A percentile compares a stretch with the other conserved stretches of the same genome.
phyloP scores from a whole-genome alignment of 768 basidiomycete genomes.

The Hygrocybe coccinea region DNA sequence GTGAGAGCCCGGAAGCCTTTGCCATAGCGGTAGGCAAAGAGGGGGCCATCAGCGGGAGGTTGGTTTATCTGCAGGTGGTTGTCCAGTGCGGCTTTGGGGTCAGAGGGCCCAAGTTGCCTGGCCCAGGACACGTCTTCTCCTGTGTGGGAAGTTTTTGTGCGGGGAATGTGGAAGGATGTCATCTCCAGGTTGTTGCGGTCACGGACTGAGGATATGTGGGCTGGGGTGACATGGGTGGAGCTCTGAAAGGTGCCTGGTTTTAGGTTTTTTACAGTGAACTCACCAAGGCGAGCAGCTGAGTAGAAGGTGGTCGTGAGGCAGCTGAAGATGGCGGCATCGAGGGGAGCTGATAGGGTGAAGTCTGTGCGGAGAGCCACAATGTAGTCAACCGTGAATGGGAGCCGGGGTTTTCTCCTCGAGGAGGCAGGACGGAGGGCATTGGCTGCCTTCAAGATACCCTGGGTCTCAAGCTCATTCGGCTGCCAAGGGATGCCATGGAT shows the following conservation, averaged over 20 bases:
- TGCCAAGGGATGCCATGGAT: constrained; percentile 36
- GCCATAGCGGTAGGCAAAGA: constrained; percentile 27
- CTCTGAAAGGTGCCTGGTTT: constrained; percentile 24
- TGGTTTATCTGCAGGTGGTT: constrained; percentile 31
- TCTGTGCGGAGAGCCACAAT: constrained; percentile 15
- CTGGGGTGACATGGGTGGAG: constrained; percentile 27
- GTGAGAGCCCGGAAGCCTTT: constrained; percentile 21
- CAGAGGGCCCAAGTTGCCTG: constrained; percentile 19
- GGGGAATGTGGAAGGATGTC: constrained; percentile 21
- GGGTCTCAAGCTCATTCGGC: constrained; percentile 21
- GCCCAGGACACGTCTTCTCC: constrained; percentile 34
- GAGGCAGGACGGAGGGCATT: constrained; percentile 25
- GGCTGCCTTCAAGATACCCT: constrained; percentile 28
- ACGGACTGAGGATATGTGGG: too few relatives aligned
- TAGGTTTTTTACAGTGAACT: constrained; percentile 34
- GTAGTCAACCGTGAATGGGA: constrained; percentile 26
- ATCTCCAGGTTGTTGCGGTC: constrained; percentile 22
- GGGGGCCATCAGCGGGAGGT: constrained; percentile 17
- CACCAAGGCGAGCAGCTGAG: constrained; percentile 27
- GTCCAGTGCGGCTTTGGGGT: constrained; percentile 20
- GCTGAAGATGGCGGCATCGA: constrained; percentile 34
- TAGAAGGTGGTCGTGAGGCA: constrained; percentile 40
- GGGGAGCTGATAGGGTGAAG: constrained; percentile 25
- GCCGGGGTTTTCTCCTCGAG: constrained; percentile 24
- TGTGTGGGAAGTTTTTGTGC: constrained; percentile 16